Evolutionary conservation across 2,329 filamentous ascomycete genomes (phyloP), one percentile per base, ranked within the genome.

Genomic region (Colletotrichum lentis): DNA sequence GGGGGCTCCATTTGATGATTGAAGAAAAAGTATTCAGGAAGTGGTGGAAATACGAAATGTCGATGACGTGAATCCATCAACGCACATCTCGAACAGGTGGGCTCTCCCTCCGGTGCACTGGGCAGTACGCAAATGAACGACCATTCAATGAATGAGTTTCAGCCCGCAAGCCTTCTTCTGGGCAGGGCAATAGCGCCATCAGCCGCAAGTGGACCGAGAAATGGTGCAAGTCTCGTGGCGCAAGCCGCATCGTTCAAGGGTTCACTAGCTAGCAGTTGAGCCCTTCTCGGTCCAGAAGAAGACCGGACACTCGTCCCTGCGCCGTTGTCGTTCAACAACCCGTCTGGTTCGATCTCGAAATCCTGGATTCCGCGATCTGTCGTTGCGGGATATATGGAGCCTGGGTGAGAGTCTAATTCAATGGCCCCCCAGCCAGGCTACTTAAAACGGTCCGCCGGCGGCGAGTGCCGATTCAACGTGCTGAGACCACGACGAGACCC

Each of bases 231-330:
- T 12, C 5, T 31, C 2, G 22, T 43, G 44, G 37, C 12, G 24
- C 10, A 58, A 46, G 55, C 55, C 55, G 24, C 24, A 46, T 58
- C 55, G 27, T 16, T 57, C 5, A n/a, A 31, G 20, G 27, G 27
- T 18, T 6, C 16, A 27, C 7, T 31, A 3, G 7, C 35, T 31
- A 2, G 8, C 35, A 44, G 18, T 58, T 7, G 37, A 58, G 22
- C 11, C 54, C 16, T 20, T 18, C 43, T n/a, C 7, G 27, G 7
- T 8, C 10, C 54, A 27, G n/a, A 20, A 44, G n/a, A 3, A 57
- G 18, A 11, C 39, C n/a, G 24, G 24, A 44, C 24, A 44, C 18
- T 31, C 44, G 39, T 57, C 54, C 16, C n/a, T 43, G 41, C n/a
- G 44, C n/a, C 18, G 46, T 22, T 31, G 27, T 35, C 11, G 3